phyloP scores from a whole-genome alignment of 2,329 filamentous ascomycete species.

The Anisogramma anomala region DNA sequence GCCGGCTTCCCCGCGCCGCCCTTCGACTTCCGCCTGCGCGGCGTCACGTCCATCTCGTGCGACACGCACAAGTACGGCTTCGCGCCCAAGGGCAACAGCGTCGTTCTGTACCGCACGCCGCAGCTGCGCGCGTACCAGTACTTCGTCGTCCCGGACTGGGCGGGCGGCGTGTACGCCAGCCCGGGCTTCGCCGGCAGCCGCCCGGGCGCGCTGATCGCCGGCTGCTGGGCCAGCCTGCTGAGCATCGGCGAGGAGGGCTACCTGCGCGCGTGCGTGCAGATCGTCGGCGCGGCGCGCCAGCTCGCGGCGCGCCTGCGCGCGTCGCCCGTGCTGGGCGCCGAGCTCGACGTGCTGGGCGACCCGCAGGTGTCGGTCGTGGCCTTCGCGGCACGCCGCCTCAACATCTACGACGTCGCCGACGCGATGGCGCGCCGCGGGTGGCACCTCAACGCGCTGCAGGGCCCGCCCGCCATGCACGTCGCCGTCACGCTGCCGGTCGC shows the following conservation, averaged over 20 bases:
- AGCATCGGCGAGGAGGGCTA: constrained; percentile 79
- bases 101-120: constrained; percentile 75
- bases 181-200: constrained; percentile 85
- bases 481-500: constrained; percentile 83
- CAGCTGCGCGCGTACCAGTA: constrained; percentile 81
- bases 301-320: constrained; percentile 64
- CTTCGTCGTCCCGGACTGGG: constrained; percentile 91
- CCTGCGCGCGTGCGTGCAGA: constrained; percentile 72
- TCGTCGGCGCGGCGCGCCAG: constrained; percentile 77
- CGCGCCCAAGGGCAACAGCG: constrained; percentile 93
- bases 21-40: constrained; percentile 89
- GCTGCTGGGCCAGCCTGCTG: constrained; percentile 91
- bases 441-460: constrained; percentile 92
- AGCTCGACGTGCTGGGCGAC: constrained; percentile 70
- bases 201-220: constrained; percentile 87
- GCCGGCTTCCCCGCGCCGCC: constrained; percentile 83
- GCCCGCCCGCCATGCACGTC: constrained; percentile 82
- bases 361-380: constrained; percentile 86
- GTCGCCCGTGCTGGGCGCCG: constrained; percentile 54
- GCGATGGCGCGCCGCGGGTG: constrained; percentile 74
- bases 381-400: constrained; percentile 70
- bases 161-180: constrained; percentile 88
- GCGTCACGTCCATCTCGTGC: constrained; percentile 89
- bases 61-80: constrained; percentile 99
- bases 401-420: constrained; percentile 92